Conservation (phyloP, 495 filamentous ascomycete genomes). For the Tuber magnatum region DNA sequence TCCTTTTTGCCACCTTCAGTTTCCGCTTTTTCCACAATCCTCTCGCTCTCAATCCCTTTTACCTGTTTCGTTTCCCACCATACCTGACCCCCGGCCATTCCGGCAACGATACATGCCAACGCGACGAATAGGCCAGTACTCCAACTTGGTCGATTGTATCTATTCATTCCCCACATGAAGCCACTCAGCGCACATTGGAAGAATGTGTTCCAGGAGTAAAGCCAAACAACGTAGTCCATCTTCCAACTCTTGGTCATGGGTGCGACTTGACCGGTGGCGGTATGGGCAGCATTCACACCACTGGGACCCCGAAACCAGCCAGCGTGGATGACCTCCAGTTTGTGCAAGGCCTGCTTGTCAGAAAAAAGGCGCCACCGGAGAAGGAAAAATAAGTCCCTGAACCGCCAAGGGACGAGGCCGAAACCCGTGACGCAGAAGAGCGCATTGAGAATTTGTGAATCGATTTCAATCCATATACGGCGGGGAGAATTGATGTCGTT, state of each 20-base stretch:
- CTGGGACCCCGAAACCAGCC: constrained; percentile 63
- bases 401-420: constrained; percentile 76
- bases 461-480: constrained; percentile 74
- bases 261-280: constrained; percentile 55
- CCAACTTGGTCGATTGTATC: constrained; percentile 64
- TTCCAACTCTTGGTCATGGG: constrained; percentile 65
- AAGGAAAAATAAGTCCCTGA: constrained; percentile 68
- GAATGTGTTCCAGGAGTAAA: constrained; percentile 67
- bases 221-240: constrained; percentile 70
- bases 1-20: constrained; percentile 43
- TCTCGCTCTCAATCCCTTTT: constrained; percentile 57
- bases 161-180: constrained; percentile 74
- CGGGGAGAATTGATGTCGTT: constrained; percentile 65
- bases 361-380: constrained; percentile 54
- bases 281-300: constrained; percentile 30
- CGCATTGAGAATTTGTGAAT: constrained; percentile 73
- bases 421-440: constrained; percentile 85
- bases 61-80: constrained; percentile 59
- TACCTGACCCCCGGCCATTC: constrained; percentile 59
- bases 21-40: constrained; percentile 45
- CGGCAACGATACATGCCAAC: constrained; percentile 61
- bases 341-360: constrained; percentile 51
- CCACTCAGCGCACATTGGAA: constrained; percentile 62
- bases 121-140: constrained; percentile 66
- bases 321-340: constrained; percentile 59